These are phyloP conservation scores for Lepidium campestre DNA, from an alignment of 441 rosid species.

Conservation along the genomic window DNA sequence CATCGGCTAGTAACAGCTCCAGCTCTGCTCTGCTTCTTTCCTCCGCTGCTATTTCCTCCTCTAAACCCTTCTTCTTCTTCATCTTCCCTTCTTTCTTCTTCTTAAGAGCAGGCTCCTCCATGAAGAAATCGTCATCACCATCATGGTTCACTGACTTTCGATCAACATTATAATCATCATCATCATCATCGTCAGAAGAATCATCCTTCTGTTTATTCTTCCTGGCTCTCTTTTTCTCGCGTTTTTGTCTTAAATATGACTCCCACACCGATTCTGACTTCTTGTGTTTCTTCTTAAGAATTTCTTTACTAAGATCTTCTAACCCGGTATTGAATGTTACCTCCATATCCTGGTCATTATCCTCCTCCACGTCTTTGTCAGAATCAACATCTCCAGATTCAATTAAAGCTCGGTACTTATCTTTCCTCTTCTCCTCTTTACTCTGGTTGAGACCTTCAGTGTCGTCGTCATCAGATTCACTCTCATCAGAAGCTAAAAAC, in stretches of 20 bases:
- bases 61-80: constrained; percentile 12
- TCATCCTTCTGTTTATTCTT: constrained; percentile 41
- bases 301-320: constrained; percentile 77
- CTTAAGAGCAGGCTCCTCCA: constrained; percentile 48
- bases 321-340: constrained; percentile 84
- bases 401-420: constrained; percentile 59
- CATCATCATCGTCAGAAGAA: constrained; percentile 52
- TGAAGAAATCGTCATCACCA: constrained; percentile 58
- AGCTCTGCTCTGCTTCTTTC: constrained; percentile 80
- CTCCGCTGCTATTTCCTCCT: constrained; percentile 34
- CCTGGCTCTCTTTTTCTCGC: constrained; percentile 68
- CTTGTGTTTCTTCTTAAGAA: constrained; percentile 67
- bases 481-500: constrained; percentile 81
- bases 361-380: constrained; percentile 70
- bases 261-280: constrained; percentile 81
- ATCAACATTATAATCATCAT: constrained; percentile 41
- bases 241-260: constrained; percentile 44
- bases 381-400: constrained; percentile 60
- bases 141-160: constrained; percentile 35
- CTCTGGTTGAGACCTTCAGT: constrained; percentile 27
- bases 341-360: constrained; percentile 77
- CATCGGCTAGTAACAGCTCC: constrained; percentile 80
- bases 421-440: constrained; percentile 42
- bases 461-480: constrained; percentile 53
- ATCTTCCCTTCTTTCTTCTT: constrained; percentile 32